Base-by-base conservation (phyloP, 495 filamentous ascomycete species). In the Trichoderma reesei region DNA sequence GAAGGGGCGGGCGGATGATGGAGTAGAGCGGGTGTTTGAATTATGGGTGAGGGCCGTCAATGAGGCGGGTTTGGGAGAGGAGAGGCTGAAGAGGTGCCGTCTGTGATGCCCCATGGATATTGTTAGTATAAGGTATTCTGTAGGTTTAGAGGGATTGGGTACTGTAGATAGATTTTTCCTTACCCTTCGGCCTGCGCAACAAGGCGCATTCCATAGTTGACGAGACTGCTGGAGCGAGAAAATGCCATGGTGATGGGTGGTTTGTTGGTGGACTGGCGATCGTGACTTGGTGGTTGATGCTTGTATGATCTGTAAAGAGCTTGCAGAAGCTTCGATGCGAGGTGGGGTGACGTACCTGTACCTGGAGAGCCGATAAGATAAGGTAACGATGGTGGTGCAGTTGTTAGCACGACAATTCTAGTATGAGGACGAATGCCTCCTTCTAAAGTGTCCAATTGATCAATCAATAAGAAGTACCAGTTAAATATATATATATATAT, bases 1-100 rank as follows among this genome's bases (percentile, higher is more conserved):
- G 63, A 64, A 64, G 11, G 63, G 33, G 1, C 63, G 63, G 37
- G 41, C 1, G 42, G 18, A 10, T 13, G 51, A 56, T 5, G 51
- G 20, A 8, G 44, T 16, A 18, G 7, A 20, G 5, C 16, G 44
- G 18, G 16, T 18, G 11, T 34, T 56, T 8, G 11, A 1, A 1
- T 26, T 34, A 5, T 34, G 9, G 33, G 26, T 4, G 26, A 56
- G 4, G 51, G 26, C 34, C 18, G 20, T 56, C 11, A 36, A 56
- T 56, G 51, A 34, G 51, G 51, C 31, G 10, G 26, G 2, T 13
- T 26, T 6, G 8, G 31, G 39, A 41, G 38, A 44, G 41, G 61
- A 63, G 1, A 61, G 33, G 59, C 34, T 9, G n/a, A 9, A 18
- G 56, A 36, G 56, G 14, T 18, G 46, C 8, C 33, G 36, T 41